Evolutionary conservation across 106 monocot genomes (phyloP).

Genomic region (Chionographis japonica): DNA sequence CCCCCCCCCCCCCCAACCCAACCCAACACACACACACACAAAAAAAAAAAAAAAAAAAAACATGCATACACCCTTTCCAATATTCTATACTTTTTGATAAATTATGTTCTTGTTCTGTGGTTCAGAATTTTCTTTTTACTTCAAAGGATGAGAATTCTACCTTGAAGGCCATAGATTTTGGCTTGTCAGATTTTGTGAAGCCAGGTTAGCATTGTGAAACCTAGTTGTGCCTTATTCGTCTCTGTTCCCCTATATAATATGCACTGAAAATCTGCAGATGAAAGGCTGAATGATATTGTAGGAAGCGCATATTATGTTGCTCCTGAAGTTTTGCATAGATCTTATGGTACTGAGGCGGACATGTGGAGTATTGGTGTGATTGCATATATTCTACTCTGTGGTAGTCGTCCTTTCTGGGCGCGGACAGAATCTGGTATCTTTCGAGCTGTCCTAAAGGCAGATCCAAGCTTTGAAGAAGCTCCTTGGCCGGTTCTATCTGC

Average conservation of each 20-base stretch:
- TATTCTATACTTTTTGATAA: background rate
- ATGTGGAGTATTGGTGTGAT: constrained; percentile 9
- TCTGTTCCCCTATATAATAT: too few relatives aligned
- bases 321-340: constrained; percentile 13
- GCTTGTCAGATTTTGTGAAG: constrained; percentile 34
- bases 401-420: constrained; percentile 9
- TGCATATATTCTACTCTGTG: constrained; percentile 1
- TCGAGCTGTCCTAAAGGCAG: constrained; percentile 1
- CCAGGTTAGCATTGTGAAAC: constrained; percentile 15
- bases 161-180: constrained; percentile 46
- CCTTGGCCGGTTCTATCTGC: constrained; percentile 5
- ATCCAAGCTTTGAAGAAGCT: constrained; percentile 9
- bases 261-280: background rate
- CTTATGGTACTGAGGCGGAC: background rate
- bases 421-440: constrained; percentile 12
- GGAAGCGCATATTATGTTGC: constrained; percentile 23
- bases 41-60: too few relatives aligned
- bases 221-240: too few relatives aligned
- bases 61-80: background rate
- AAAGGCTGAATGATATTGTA: constrained; percentile 12
- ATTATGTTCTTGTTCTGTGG: background rate
- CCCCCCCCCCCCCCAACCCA: too few relatives aligned
- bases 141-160: constrained; percentile 25
- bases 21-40: too few relatives aligned
- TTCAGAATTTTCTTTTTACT: constrained; percentile 43